A percentile compares a stretch with the other conserved stretches of the same genome.
Evolutionary conservation across 805 yeast genomes (phyloP).

Genomic region (Cyberlindnera galapagoensis): DNA sequence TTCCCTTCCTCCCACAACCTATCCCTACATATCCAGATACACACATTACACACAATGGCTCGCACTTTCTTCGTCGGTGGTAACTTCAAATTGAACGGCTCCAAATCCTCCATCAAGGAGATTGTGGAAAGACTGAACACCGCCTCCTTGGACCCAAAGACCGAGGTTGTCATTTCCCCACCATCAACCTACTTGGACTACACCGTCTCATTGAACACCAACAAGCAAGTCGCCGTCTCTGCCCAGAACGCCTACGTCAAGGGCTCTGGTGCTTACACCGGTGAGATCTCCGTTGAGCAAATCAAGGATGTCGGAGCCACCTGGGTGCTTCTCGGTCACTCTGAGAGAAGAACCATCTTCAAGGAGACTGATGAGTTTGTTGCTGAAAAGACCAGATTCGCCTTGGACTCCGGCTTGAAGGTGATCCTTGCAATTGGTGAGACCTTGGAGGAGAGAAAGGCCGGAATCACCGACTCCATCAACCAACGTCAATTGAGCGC

Average conservation of each 20-base stretch:
- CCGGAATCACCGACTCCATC: constrained; percentile 79
- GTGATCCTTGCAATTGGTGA: constrained; percentile 98
- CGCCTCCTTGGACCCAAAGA: constrained; percentile 67
- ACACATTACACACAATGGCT: constrained; percentile 50
- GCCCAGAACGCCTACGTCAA: constrained; percentile 90
- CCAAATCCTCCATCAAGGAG: constrained; percentile 74
- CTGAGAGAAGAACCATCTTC: constrained; percentile 95
- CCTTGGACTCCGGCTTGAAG: constrained; percentile 80
- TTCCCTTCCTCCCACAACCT: no score
- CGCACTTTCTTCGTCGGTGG: constrained; percentile 98
- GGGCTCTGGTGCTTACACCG: constrained; percentile 95
- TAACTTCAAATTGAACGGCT: constrained; percentile 98
- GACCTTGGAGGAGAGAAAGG: constrained; percentile 90
- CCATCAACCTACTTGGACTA: constrained; percentile 88
- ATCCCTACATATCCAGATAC: no score
- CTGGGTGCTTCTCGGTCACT: constrained; percentile 97
- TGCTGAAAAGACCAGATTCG: constrained; percentile 92
- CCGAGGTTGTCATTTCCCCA: constrained; percentile 93
- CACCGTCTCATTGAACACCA: constrained; percentile 63
- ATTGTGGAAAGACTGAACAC: constrained; percentile 80
- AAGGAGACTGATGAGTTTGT: constrained; percentile 85
- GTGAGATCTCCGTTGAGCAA: constrained; percentile 87
- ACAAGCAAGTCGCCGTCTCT: constrained; percentile 69
- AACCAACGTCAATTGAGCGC: constrained; percentile 88
- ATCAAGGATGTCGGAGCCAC: constrained; percentile 86